phyloP scores from a whole-genome alignment of 768 basidiomycete genomes.

The Megacollybia marginata region DNA sequence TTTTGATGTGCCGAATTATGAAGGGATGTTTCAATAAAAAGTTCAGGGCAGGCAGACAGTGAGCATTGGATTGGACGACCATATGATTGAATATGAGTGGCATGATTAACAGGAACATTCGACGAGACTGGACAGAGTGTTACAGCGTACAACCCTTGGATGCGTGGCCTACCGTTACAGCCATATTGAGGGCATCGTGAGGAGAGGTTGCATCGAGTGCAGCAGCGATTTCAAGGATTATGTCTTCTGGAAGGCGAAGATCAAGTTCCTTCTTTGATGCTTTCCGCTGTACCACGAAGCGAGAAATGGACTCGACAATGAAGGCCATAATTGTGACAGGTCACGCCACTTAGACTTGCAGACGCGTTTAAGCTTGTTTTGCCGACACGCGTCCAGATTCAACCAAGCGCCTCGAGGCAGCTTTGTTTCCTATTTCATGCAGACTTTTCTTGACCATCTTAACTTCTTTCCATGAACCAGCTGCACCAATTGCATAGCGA shows the following conservation, averaged over 20 bases:
- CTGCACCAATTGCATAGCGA: slow-evolving; percentile 17
- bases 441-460: background rate
- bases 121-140: too few species aligned
- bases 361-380: background rate
- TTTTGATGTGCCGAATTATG: too few species aligned
- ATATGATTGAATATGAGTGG: too few species aligned
- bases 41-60: too few species aligned
- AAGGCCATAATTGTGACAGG: too few species aligned
- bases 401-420: too few species aligned
- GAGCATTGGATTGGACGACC: too few species aligned
- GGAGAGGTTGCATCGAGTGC: slow-evolving; percentile 8
- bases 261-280: slow-evolving; percentile 8
- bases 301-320: background rate
- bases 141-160: too few species aligned
- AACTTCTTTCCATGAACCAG: background rate
- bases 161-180: too few species aligned
- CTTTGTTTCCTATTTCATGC: too few species aligned
- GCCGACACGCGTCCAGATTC: background rate
- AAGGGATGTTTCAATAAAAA: too few species aligned
- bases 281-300: slow-evolving; percentile 2
- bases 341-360: background rate
- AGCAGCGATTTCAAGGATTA: slow-evolving; percentile 11
- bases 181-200: slow-evolving; percentile 12
- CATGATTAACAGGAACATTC: too few species aligned
- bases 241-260: slow-evolving; percentile 11